Evolutionary conservation across 179 eudicot genomes (phyloP).

Genomic region (Pouteria campechiana): DNA sequence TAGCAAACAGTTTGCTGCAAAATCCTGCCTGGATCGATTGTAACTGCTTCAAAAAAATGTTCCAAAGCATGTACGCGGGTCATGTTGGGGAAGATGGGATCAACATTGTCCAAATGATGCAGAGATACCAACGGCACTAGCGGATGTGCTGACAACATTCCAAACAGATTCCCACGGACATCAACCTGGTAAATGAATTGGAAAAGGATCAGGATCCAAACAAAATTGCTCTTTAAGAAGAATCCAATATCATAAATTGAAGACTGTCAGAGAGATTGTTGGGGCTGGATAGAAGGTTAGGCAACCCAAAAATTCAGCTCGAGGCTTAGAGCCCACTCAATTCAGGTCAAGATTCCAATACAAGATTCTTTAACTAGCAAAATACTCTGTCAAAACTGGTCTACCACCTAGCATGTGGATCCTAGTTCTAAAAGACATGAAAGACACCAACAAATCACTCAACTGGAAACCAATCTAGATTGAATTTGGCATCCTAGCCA

Average conservation of each 20-base stretch:
- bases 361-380: background rate
- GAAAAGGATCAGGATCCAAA: background rate
- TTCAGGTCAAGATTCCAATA: background rate
- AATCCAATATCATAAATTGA: background rate
- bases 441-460: too few species aligned
- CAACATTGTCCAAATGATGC: slow-evolving; percentile 51
- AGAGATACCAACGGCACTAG: slow-evolving; percentile 61
- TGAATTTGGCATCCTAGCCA: too few species aligned
- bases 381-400: too few species aligned
- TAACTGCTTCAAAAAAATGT: slow-evolving; percentile 53
- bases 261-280: background rate
- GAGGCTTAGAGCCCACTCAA: background rate
- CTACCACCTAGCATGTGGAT: too few species aligned
- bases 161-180: slow-evolving; percentile 60
- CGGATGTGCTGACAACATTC: slow-evolving; percentile 73
- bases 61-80: slow-evolving; percentile 28
- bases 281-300: too few species aligned
- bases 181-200: slow-evolving; percentile 37
- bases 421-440: too few species aligned
- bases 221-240: background rate
- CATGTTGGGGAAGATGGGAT: slow-evolving; percentile 71
- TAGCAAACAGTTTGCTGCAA: slow-evolving; percentile 79
- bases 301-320: background rate
- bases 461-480: too few species aligned
- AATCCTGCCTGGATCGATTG: slow-evolving; percentile 45